Base-by-base conservation (phyloP, 2,329 filamentous ascomycete genomes). In the Microdochium paspali region DNA sequence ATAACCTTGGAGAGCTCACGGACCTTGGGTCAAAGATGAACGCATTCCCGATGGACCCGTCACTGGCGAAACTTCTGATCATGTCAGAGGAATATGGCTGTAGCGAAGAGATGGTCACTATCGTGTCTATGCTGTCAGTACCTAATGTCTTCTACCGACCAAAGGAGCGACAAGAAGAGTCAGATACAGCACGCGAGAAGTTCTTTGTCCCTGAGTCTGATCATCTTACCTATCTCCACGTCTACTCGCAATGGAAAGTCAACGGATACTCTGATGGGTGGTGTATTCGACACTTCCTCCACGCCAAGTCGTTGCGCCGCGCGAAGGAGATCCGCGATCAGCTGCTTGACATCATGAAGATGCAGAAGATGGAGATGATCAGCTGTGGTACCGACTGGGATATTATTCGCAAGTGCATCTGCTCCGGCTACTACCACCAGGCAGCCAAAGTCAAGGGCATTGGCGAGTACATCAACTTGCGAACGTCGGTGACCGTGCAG, bases 191-290 rank as follows among this genome's bases (percentile, higher is more conserved):
- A 28, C 82, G 91, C 24, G 93, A 98, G 64, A 97, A 97, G 65
- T 98, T 98, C 67, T 97, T 95, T 69, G 93, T 98, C 7, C 90
- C 93, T 24, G 93, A 98, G 66, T 96, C 90, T 2, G 93, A 98
- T 63, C 93, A 98, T 63, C 73, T 98, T 35, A 98, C 93, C 0
- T 86, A 96, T 40, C 79, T 98, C 3, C 90, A 97, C 60, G 93
- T 98, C 1, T 98, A 95, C 68, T 85, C 84, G 7, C 91, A 96
- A 61, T 98, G 93, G 93, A 89, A 87, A 66, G 76, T 85, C 45
- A 96, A 98, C 62, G 87, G 89, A 2, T 85, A 83, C 65, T 90
- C 84, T 2, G 93, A 98, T 63, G 81, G 81, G 24, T 98, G 93
- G 93, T 97, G 90, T 66, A 79, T 84, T 44, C 85, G 86, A 49